Conservation (phyloP, 805 yeast species). For the Nakazawaea peltata region DNA sequence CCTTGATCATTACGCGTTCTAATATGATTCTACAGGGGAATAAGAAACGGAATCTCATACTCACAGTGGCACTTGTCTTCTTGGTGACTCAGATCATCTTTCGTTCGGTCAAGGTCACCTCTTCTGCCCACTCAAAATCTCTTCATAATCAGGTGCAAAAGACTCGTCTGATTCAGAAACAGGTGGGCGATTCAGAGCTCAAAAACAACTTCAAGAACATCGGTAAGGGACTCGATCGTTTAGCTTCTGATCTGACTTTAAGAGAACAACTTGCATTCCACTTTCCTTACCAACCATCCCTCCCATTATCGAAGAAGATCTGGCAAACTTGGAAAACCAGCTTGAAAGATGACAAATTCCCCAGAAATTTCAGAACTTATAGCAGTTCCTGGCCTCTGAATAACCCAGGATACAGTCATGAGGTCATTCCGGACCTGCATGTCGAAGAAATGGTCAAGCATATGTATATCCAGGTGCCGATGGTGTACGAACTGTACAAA, state of each 20-base stretch:
- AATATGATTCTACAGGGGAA: no score
- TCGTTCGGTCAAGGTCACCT: no score
- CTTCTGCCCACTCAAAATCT: no score
- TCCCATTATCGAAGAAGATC: conserved; percentile 65
- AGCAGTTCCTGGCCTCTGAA: conserved; percentile 56
- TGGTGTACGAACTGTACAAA: conserved; percentile 66
- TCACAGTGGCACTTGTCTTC: no score
- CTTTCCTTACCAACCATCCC: conserved; percentile 64
- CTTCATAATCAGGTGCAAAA: no score
- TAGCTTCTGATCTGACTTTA: conserved; percentile 17
- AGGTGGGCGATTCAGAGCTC: no score
- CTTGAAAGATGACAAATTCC: conserved; percentile 46
- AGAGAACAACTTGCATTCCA: conserved; percentile 59
- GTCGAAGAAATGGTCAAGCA: conserved; percentile 48
- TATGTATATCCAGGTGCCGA: conserved; percentile 65
- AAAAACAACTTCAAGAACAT: conserved; percentile 3
- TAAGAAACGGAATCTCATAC: no score
- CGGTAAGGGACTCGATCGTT: neutral
- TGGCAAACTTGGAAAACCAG: conserved; percentile 95
- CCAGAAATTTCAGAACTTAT: conserved; percentile 38
- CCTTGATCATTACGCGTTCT: no score
- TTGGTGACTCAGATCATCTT: no score
- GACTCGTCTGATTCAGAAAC: no score
- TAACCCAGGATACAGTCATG: conserved; percentile 63
- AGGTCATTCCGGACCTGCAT: conserved; percentile 60